Evolutionary conservation across 768 basidiomycete genomes (phyloP), one percentile per base, ranked within the genome.

Genomic region (Rhodotorula graminis): DNA sequence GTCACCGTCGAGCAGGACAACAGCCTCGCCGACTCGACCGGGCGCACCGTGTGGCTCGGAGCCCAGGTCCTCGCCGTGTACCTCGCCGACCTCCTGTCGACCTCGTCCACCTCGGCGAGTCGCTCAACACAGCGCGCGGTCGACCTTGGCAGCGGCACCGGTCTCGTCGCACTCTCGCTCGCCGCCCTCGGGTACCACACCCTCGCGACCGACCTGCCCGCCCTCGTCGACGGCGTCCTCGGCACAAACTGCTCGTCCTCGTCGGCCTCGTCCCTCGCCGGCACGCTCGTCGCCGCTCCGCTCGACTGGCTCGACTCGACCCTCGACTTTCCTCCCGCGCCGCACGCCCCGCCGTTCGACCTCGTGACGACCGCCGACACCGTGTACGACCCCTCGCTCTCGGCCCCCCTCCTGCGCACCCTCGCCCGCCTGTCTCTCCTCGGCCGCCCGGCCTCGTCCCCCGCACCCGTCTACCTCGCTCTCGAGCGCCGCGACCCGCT

Each of bases 331-430:
- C 76, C 84, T 69, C 75, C 85, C 1, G 40, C 55, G 33, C 61
- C 53, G 0, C 82, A 87, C 23, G 75, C 76, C 27, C 86, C 88
- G 15, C 88, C 87, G 1, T 90, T 89, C 82, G 88, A 91, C 80
- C 83, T 92, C 76, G 88, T 96, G 74, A 80, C 90, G 64, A 87
- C 91, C 19, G 88, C 92, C 64, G 93, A 95, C 81, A 94, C 93
- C 0, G 82, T 93, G 52, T 94, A 93, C 80, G 79, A 83, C 40
- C 77, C 83, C 5, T 82, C 84, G 8, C 87, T 93, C 59, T 80
- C 88, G 47, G 78, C 83, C 25, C 92, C 90, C 0, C 86, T 94
- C 62, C 84, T 93, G 37, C 52, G 82, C 83, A 33, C 81, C 91
- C 29, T 87, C 91, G 29, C 80, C 91, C 18, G 84, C 85, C 50